A percentile compares a stretch with the other conserved stretches of the same genome.
phyloP scores from a whole-genome alignment of 352 stramenopile species.

The Thalassiosira hispida region DNA sequence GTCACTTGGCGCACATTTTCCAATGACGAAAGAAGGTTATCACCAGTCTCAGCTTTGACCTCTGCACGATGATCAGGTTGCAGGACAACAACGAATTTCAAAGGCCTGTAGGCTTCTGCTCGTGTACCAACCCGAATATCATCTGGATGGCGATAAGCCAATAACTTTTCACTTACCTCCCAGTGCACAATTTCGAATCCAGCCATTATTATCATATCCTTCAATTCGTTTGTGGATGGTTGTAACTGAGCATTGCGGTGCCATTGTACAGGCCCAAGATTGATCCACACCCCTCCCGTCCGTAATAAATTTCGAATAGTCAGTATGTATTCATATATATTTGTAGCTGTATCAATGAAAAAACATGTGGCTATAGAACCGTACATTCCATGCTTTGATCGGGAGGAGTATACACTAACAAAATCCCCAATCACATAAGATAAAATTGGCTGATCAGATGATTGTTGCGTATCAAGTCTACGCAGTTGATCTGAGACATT shows the following conservation, averaged over 20 bases:
- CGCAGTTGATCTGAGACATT: conserved; percentile 17
- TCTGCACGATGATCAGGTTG: neutral
- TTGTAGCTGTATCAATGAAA: conserved; percentile 97
- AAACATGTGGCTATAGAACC: conserved; percentile 96
- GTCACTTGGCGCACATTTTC: conserved; percentile 24
- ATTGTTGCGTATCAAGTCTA: conserved; percentile 9
- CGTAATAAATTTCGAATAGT: conserved; percentile 91
- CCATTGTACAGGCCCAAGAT: conserved; percentile 94
- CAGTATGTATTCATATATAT: conserved; percentile 95
- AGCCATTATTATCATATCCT: conserved; percentile 56
- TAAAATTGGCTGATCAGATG: conserved; percentile 48
- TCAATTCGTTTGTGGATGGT: conserved; percentile 73
- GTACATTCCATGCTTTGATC: conserved; percentile 81
- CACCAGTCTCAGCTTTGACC: conserved; percentile 2
- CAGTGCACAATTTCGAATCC: conserved; percentile 75
- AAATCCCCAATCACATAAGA: conserved; percentile 93
- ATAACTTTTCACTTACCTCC: conserved; percentile 61
- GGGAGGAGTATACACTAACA: conserved; percentile 87
- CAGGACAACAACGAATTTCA: conserved; percentile 72
- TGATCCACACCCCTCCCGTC: conserved; percentile 94
- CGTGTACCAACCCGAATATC: conserved; percentile 53
- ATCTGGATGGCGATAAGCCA: conserved; percentile 70
- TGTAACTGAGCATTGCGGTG: conserved; percentile 76
- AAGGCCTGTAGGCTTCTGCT: conserved; percentile 71
- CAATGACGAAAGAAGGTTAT: conserved; percentile 27